phyloP scores from a whole-genome alignment of 2,329 filamentous ascomycete genomes.

The Neopestalotiopsis rosae region DNA sequence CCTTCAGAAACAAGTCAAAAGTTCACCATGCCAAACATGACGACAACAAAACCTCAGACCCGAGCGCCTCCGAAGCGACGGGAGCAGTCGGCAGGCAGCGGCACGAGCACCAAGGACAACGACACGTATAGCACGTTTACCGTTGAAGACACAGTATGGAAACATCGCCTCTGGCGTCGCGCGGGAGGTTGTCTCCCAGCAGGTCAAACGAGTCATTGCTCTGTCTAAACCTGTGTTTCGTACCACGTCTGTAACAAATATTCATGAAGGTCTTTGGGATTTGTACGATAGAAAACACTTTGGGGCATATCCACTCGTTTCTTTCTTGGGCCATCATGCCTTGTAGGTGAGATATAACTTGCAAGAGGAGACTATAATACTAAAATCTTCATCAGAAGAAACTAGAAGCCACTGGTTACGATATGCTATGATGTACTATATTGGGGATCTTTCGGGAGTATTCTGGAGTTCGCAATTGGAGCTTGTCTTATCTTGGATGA shows the following conservation, averaged over 20 bases:
- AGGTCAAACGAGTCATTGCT: background rate
- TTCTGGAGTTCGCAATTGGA: no score
- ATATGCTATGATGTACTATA: no score
- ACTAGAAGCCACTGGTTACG: background rate
- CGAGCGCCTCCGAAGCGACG: background rate
- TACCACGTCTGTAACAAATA: background rate
- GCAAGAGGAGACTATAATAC: background rate
- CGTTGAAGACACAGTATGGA: background rate
- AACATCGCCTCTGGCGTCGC: slow-evolving; percentile 4
- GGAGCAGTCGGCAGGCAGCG: background rate
- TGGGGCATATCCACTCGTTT: background rate
- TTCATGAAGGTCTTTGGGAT: background rate
- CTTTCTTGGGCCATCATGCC: background rate
- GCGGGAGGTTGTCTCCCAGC: background rate
- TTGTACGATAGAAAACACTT: background rate
- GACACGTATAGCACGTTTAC: background rate
- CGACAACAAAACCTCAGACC: background rate
- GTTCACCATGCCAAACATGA: background rate
- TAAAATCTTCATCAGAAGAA: background rate
- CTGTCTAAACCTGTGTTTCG: background rate
- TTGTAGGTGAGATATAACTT: background rate
- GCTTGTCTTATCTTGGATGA: background rate
- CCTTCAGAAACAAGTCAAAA: background rate
- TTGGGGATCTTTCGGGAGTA: no score
- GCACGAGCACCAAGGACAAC: slow-evolving; percentile 9